Evolutionary conservation across 139 green algal species (phyloP).

Genomic region (Medakamo hakoo): DNA sequence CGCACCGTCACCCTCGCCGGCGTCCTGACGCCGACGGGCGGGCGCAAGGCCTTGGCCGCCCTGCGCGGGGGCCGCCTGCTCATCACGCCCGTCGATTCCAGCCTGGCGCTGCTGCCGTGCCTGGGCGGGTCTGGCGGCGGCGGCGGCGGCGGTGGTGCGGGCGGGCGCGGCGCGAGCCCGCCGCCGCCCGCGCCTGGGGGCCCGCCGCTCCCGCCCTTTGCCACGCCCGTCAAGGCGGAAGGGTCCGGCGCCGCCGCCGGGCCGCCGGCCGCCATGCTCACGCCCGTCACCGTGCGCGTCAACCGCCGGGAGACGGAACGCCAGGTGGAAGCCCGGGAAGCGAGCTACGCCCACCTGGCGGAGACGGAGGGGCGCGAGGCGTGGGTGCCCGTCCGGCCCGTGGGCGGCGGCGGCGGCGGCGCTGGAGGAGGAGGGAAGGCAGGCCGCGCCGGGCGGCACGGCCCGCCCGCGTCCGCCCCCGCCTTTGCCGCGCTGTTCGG

Average conservation of each 20-base stretch:
- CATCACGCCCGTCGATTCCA: not conserved
- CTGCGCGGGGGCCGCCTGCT: not conserved
- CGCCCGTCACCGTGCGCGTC: slow-evolving; percentile 27
- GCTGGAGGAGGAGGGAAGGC: too few relatives aligned
- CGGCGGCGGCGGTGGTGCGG: not conserved
- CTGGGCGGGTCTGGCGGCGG: not conserved
- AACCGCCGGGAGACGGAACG: slow-evolving; percentile 68
- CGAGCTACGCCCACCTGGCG: slow-evolving; percentile 43
- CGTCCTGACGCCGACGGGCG: not conserved
- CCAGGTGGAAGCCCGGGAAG: slow-evolving; percentile 47
- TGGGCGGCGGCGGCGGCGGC: too few relatives aligned
- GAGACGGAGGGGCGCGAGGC: slow-evolving; percentile 27
- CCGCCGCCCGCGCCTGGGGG: too few relatives aligned
- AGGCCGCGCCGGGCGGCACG: too few relatives aligned
- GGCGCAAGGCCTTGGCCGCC: not conserved
- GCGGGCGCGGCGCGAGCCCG: too few relatives aligned
- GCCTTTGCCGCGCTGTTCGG: too few relatives aligned
- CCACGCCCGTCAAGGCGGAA: too few relatives aligned
- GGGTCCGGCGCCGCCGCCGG: too few relatives aligned
- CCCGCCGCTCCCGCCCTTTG: too few relatives aligned
- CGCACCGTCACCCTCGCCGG: not conserved
- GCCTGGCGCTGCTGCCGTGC: not conserved
- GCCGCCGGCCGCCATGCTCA: slow-evolving; percentile 9
- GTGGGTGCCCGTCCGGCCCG: slow-evolving; percentile 23
- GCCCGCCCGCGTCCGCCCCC: too few relatives aligned